Base-by-base conservation (phyloP, 192 early-diverging fungal species). In the Neocallimastix lanati region DNA sequence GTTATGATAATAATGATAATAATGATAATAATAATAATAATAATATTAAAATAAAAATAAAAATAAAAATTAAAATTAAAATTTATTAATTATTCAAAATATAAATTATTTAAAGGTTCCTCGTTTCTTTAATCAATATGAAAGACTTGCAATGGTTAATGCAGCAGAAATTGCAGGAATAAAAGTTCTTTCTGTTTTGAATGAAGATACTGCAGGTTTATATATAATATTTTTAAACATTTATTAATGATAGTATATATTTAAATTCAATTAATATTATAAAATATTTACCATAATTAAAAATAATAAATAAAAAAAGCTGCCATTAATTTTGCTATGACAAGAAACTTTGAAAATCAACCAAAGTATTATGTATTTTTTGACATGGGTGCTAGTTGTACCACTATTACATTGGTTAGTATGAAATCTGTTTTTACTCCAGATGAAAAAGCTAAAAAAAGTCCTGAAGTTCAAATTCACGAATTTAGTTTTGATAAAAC, bases 371-470 rank as follows among this genome's bases (percentile, higher is more conserved):
- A 96, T 81, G 83, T 99, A 78, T 96, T 98, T 82, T 98, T 94
- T 85, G 98, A 99, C 84, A 95, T 97, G 94, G 98, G 98, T 2
- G 96, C 98, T 14, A 93, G 96, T 29, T 93, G 90, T 80, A 98
- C 98, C 0, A 91, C 90, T 21, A 95, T 93, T 28, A 92, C 94
- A 7, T 87, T 99, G 18, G 94, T 93, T 1, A n/a, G 50, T n/a
- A 67, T 67, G 9, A 67, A 67, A 67, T 67, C 50, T 0, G 7
- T 67, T 9, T 27, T 9, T 67, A 67, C 25, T 27, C 25, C 50
- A n/a, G 25, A 67, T 9, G 50, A 67, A 67, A 67, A 67, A 67
- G 25, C 50, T 4, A 67, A 67, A 67, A 67, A 67, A n/a, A 67
- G 50, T 67, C 50, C 50, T 21, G 50, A 93, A 76, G 82, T 99